phyloP scores from a whole-genome alignment of 2,329 filamentous ascomycete species.

The Setomelanomma holmii region DNA sequence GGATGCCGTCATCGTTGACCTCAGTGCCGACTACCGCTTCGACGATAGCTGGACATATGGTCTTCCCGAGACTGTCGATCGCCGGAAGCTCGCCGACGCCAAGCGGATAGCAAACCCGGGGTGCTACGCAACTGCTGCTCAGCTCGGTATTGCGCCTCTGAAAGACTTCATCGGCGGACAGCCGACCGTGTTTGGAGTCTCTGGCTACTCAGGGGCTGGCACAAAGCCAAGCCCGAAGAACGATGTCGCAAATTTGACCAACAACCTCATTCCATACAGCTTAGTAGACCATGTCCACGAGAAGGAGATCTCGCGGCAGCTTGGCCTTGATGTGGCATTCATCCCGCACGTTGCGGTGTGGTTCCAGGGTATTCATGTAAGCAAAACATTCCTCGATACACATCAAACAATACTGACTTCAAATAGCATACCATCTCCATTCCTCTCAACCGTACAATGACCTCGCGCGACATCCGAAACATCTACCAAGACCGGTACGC shows the following conservation, averaged over 20 bases:
- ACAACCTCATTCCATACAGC: constrained; percentile 91
- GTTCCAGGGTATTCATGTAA: constrained; percentile 90
- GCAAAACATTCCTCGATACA: constrained; percentile 12
- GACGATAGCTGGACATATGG: constrained; percentile 87
- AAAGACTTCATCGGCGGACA: constrained; percentile 78
- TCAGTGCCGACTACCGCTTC: constrained; percentile 97
- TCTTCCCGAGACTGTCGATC: constrained; percentile 82
- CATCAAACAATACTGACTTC: no score
- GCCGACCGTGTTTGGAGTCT: constrained; percentile 88
- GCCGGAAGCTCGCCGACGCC: constrained; percentile 77
- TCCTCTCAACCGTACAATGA: constrained; percentile 85
- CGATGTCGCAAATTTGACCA: constrained; percentile 78
- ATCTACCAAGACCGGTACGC: constrained; percentile 96
- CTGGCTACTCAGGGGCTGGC: constrained; percentile 92
- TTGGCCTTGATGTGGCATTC: constrained; percentile 79
- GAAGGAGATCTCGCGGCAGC: constrained; percentile 81
- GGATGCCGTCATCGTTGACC: constrained; percentile 83
- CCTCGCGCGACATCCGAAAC: constrained; percentile 88
- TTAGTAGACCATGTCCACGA: constrained; percentile 96
- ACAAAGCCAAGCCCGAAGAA: constrained; percentile 96
- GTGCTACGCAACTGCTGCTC: constrained; percentile 92
- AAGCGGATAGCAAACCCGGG: constrained; percentile 91
- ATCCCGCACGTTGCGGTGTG: constrained; percentile 94
- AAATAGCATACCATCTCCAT: constrained; percentile 82
- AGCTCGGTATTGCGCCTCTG: constrained; percentile 85